Base-by-base conservation (phyloP, 345 rosid genomes). In the Limnanthes douglasii region DNA sequence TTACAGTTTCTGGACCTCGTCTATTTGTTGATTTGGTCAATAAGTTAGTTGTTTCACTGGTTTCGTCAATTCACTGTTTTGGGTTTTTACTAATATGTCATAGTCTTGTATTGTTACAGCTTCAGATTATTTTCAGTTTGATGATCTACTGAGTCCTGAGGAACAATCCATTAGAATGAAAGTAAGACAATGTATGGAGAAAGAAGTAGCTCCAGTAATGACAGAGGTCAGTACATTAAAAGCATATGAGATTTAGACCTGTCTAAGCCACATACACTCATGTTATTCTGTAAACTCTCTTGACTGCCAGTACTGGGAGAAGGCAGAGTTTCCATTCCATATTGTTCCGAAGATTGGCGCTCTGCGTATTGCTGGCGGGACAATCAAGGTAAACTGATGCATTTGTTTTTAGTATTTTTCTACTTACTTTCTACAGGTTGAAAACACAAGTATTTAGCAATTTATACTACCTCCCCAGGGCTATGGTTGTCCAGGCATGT, bases 291-390 rank as follows among this genome's bases (percentile, higher is more conserved):
- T 18, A 5, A 39, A 23, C 18, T 24, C 18, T 5, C 28, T 43
- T 34, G 40, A 31, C 15, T 21, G 11, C 20, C 59, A 90, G 98
- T 84, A 80, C 15, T 84, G 98, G 96, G 96, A 90, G 86, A 90
- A 78, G 61, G 98, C 96, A 11, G 86, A 75, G 46, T 90, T 90
- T 56, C 96, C 96, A 11, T 90, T 75, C 64, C 80, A 90, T 30
- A 44, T 75, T 31, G 45, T 85, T 45, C 96, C 98, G 18, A 78
- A 75, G 63, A 69, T 84, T 37, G 83, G 68, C 11, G 68, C 72
- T 16, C 44, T 84, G 24, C 18, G 34, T 39, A 43, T 90, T 53
- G 62, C 72, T 62, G 96, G 98, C 46, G 94, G 94, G 29, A 84
- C 85, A 0, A 90, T 84, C 61, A 80, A 78, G 86, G 98, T 90